Conservation (phyloP, 2,329 filamentous ascomycete genomes). For the Didymella pinodella region DNA sequence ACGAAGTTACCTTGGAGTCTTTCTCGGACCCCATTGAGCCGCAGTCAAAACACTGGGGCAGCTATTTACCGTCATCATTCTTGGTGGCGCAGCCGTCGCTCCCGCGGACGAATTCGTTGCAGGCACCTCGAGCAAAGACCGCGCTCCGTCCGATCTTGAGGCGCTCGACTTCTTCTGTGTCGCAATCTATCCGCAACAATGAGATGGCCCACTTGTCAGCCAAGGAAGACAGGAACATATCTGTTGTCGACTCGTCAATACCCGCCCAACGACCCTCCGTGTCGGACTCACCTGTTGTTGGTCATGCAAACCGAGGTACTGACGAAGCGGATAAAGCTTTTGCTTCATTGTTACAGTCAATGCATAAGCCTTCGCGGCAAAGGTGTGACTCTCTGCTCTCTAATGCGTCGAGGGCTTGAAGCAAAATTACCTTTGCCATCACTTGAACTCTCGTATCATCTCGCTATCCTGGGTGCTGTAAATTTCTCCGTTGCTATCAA, state of each 20-base stretch:
- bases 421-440: neutral
- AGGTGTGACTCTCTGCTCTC: constrained; percentile 5
- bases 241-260: neutral
- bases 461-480: too few species aligned
- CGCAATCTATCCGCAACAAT: neutral
- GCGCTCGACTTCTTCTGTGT: neutral
- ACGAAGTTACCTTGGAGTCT: constrained; percentile 2
- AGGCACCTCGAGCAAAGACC: neutral
- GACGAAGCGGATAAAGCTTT: constrained; percentile 4
- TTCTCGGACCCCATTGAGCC: neutral
- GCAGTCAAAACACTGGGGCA: neutral
- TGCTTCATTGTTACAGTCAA: neutral
- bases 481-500: neutral
- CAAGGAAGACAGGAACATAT: neutral
- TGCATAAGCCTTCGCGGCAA: neutral
- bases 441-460: neutral
- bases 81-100: constrained; percentile 6
- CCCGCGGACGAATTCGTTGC: neutral
- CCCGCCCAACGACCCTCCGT: constrained; percentile 3
- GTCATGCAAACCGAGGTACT: neutral
- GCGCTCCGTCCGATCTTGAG: constrained; percentile 7
- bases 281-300: neutral
- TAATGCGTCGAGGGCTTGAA: neutral
- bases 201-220: constrained; percentile 2
- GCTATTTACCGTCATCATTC: constrained; percentile 15